These are phyloP conservation scores for Cystofilobasidium macerans DNA, from an alignment of 768 basidiomycete genomes.

Conservation along the genomic window DNA sequence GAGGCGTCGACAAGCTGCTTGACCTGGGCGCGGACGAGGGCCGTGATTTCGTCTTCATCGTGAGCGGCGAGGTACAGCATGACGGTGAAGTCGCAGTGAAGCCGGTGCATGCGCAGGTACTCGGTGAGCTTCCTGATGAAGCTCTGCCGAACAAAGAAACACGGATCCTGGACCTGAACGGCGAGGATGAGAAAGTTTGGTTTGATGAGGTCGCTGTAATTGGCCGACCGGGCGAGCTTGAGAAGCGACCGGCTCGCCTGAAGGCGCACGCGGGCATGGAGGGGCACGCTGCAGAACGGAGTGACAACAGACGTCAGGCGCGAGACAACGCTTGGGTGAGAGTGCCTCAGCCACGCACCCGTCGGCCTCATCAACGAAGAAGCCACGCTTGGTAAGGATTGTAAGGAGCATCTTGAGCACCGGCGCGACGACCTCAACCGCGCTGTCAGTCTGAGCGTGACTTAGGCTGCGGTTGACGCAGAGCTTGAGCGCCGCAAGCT, in stretches of 20 bases:
- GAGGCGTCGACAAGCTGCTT: neutral
- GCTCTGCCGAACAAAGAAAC: slow-evolving; percentile 66
- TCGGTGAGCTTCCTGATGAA: slow-evolving; percentile 66
- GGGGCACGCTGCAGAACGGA: slow-evolving; percentile 10
- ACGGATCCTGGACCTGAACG: slow-evolving; percentile 69
- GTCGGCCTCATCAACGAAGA: slow-evolving; percentile 12
- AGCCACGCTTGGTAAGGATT: slow-evolving; percentile 42
- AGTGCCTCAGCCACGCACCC: neutral
- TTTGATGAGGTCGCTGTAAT: slow-evolving; percentile 50
- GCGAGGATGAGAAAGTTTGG: slow-evolving; percentile 59
- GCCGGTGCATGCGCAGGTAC: slow-evolving; percentile 53
- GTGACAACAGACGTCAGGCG: too few relatives aligned
- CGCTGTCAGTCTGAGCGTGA: slow-evolving; percentile 50
- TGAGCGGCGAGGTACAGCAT: slow-evolving; percentile 80
- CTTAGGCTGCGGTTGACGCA: slow-evolving; percentile 69
- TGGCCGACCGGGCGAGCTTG: slow-evolving; percentile 50
- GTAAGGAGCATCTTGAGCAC: slow-evolving; percentile 64
- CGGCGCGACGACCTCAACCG: slow-evolving; percentile 59
- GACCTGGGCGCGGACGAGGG: slow-evolving; percentile 46
- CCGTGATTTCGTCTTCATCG: slow-evolving; percentile 71
- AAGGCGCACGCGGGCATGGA: slow-evolving; percentile 66
- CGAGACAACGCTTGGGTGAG: too few relatives aligned
- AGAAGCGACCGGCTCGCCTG: slow-evolving; percentile 70
- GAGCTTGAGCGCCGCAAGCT: slow-evolving; percentile 66
- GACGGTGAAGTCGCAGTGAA: slow-evolving; percentile 63